A percentile compares a stretch with the other conserved stretches of the same genome.
phyloP scores from a whole-genome alignment of 768 basidiomycete genomes.

The Hortiboletus campestris region DNA sequence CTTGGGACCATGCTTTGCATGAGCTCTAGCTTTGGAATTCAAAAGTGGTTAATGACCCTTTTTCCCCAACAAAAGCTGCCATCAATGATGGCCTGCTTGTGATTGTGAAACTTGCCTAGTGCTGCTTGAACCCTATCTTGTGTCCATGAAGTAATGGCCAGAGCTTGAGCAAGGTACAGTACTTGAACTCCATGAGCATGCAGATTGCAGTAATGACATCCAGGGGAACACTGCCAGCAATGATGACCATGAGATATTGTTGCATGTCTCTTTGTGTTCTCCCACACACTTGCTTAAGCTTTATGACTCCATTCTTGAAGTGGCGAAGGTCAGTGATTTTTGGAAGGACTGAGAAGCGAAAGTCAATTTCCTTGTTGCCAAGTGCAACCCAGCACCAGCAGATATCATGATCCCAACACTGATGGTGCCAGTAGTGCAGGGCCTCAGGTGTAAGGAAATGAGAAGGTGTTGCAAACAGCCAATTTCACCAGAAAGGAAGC shows the following conservation, averaged over 20 bases:
- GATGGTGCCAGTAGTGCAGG: neutral
- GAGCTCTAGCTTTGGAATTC: neutral
- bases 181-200: conserved; percentile 38
- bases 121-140: conserved; percentile 18
- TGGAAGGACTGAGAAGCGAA: conserved; percentile 1
- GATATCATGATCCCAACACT: neutral
- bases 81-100: conserved; percentile 24
- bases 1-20: neutral
- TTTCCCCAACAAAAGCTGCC: conserved; percentile 29
- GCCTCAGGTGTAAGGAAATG: neutral
- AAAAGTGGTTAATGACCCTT: neutral
- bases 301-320: conserved; percentile 39
- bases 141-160: conserved; percentile 20
- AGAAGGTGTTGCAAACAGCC: neutral
- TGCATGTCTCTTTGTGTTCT: conserved; percentile 39
- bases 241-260: conserved; percentile 32
- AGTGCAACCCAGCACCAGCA: neutral
- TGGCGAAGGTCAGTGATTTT: conserved; percentile 31
- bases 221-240: conserved; percentile 29
- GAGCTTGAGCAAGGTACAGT: conserved; percentile 36
- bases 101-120: conserved; percentile 32
- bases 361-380: conserved; percentile 5
- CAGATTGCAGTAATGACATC: conserved; percentile 34
- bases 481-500: neutral
- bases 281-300: conserved; percentile 42